These are phyloP conservation scores for Camelina neglecta DNA, from an alignment of 345 rosid species.

Conservation along the genomic window DNA sequence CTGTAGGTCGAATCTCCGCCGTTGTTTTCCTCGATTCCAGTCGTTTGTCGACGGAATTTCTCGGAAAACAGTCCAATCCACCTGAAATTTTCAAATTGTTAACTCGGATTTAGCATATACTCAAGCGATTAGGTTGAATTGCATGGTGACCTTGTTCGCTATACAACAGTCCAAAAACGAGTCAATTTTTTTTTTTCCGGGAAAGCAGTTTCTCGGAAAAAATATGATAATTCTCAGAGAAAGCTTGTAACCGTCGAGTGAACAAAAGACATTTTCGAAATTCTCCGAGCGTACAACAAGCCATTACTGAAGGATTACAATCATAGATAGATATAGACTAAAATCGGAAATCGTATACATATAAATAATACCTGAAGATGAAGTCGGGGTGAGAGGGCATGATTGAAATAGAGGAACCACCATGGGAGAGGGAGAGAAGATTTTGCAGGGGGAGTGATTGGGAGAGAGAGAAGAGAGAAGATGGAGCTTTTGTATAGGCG, in stretches of 20 bases:
- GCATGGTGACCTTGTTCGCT: constrained; percentile 33
- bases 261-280: neutral
- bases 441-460: constrained; percentile 33
- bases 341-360: neutral
- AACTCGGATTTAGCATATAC: neutral
- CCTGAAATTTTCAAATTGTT: constrained; percentile 33
- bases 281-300: neutral
- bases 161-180: constrained; percentile 12
- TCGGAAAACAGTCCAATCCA: constrained; percentile 45
- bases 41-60: constrained; percentile 33
- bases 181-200: neutral
- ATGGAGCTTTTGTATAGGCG: constrained; percentile 25
- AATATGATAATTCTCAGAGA: neutral
- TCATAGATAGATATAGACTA: neutral
- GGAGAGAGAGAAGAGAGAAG: constrained; percentile 29
- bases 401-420: constrained; percentile 46
- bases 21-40: constrained; percentile 14
- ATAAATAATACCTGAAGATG: constrained; percentile 35
- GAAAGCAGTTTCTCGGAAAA: constrained; percentile 8
- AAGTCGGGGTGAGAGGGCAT: constrained; percentile 47
- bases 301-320: neutral
- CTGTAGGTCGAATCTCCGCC: constrained; percentile 23
- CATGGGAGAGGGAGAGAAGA: constrained; percentile 42
- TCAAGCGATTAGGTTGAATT: neutral
- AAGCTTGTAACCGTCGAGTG: constrained; percentile 3